Evolutionary conservation across 805 yeast genomes (phyloP).

Genomic region (Jamesozyma piceae): DNA sequence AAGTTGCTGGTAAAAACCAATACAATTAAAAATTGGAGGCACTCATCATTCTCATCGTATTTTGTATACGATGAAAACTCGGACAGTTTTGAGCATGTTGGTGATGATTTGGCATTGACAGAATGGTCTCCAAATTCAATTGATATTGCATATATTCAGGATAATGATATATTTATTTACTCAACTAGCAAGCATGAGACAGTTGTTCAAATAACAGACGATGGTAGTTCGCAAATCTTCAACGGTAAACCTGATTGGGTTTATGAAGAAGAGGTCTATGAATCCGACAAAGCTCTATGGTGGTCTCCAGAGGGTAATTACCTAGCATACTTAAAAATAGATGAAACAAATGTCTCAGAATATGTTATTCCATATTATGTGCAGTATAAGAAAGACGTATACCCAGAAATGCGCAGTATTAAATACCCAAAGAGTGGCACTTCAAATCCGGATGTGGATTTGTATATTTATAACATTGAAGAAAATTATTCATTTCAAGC

Average conservation of each 20-base stretch:
- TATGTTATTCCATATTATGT: constrained; percentile 70
- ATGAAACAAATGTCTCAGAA: constrained; percentile 66
- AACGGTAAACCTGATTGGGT: constrained; percentile 94
- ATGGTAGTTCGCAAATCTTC: constrained; percentile 63
- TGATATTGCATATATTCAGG: constrained; percentile 53
- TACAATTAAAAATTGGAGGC: constrained; percentile 50
- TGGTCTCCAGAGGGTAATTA: constrained; percentile 74
- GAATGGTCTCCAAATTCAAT: constrained; percentile 68
- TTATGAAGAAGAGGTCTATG: constrained; percentile 81
- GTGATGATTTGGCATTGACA: constrained; percentile 38
- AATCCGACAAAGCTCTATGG: constrained; percentile 65
- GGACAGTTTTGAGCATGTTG: constrained; percentile 20
- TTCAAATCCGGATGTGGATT: constrained; percentile 57
- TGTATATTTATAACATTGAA: constrained; percentile 37
- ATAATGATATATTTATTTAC: constrained; percentile 60
- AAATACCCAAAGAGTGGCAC: constrained; percentile 84
- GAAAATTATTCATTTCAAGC: constrained; percentile 31
- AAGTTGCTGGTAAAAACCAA: constrained; percentile 54
- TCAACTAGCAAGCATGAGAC: constrained; percentile 26
- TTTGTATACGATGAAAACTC: constrained; percentile 34
- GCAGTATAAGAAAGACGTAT: constrained; percentile 42
- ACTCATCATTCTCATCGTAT: constrained; percentile 37
- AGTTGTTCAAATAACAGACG: constrained; percentile 47
- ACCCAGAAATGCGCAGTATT: constrained; percentile 51
- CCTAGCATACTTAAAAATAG: constrained; percentile 54